These are phyloP conservation scores for Ophiostoma sp. DNA, from an alignment of 2,329 filamentous ascomycete species.

Conservation along the genomic window DNA sequence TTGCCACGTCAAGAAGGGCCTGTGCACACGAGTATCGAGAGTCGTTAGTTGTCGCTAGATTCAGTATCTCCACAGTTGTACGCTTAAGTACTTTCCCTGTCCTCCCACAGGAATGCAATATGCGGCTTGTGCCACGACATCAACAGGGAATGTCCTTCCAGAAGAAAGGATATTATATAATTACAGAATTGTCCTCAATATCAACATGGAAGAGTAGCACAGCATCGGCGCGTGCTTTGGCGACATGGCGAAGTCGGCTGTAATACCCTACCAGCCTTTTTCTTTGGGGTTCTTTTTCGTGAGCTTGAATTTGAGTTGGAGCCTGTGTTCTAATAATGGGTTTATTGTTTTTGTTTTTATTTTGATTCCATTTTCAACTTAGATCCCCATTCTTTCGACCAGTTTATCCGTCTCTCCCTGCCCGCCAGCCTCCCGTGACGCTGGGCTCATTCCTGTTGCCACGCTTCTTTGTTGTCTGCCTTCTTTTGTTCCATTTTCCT, in stretches of 20 bases:
- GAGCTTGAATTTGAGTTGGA: not conserved
- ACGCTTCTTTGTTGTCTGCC: not conserved
- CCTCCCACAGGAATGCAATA: constrained; percentile 1
- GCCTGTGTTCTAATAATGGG: too few species aligned
- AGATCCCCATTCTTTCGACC: not conserved
- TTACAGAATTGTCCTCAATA: not conserved
- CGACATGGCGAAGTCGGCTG: not conserved
- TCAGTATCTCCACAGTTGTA: not conserved
- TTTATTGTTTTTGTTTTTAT: too few species aligned
- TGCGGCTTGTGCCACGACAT: constrained; percentile 16
- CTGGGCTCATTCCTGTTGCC: not conserved
- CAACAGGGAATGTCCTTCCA: constrained; percentile 20
- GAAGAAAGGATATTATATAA: not conserved
- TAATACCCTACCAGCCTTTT: not conserved
- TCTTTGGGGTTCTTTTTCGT: not conserved
- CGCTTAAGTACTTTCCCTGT: not conserved
- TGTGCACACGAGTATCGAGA: not conserved
- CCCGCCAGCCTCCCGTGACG: not conserved
- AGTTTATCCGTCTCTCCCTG: not conserved
- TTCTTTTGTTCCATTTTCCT: not conserved
- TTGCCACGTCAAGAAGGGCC: not conserved
- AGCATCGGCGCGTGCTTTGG: not conserved
- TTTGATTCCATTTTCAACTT: not conserved
- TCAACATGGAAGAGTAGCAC: not conserved
- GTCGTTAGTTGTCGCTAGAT: not conserved